Percentiles rank a stretch among this genome's conserved stretches.
Conservation (phyloP, 2,329 filamentous ascomycete species). For the Lizonia empirigonia region DNA sequence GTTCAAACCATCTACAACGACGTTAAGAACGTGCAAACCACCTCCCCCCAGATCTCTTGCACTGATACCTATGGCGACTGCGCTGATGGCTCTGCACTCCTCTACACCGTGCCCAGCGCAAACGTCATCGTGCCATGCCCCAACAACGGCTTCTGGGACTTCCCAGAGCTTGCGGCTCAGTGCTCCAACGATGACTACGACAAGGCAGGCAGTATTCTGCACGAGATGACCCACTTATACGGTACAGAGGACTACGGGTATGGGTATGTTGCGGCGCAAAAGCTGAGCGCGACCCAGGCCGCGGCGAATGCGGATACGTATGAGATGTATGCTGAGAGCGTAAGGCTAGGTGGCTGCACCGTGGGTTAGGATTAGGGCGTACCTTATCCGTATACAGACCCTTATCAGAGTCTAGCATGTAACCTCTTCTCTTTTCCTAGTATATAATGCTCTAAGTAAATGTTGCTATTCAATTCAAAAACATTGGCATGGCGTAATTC, state of each 20-base stretch:
- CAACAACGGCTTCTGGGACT: conserved; percentile 20
- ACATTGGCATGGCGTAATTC: too few relatives aligned
- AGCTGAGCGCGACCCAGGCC: conserved; percentile 9
- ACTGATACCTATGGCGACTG: conserved; percentile 19
- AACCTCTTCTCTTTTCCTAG: too few relatives aligned
- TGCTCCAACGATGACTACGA: conserved; percentile 17
- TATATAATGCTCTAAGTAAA: too few relatives aligned
- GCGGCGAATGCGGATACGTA: conserved; percentile 18
- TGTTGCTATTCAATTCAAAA: too few relatives aligned
- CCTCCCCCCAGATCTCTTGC: conserved; percentile 22
- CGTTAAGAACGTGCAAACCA: conserved; percentile 21
- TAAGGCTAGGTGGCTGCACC: conserved; percentile 17
- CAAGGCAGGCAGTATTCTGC: conserved; percentile 14
- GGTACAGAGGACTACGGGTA: conserved; percentile 10
- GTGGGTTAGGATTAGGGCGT: too few relatives aligned
- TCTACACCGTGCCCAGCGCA: conserved; percentile 13
- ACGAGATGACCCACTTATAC: conserved; percentile 19
- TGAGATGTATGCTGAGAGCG: conserved; percentile 21
- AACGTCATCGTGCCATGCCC: conserved; percentile 18
- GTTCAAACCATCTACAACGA: conserved; percentile 20
- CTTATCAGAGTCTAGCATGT: too few relatives aligned
- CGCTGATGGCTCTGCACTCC: conserved; percentile 15
- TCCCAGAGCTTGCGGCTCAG: conserved; percentile 7
- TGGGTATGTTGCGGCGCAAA: conserved; percentile 11
- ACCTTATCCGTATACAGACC: too few relatives aligned